Evolutionary conservation across 768 basidiomycete genomes (phyloP), one percentile per base, ranked within the genome.

Genomic region (Pulveroboletus sp.): DNA sequence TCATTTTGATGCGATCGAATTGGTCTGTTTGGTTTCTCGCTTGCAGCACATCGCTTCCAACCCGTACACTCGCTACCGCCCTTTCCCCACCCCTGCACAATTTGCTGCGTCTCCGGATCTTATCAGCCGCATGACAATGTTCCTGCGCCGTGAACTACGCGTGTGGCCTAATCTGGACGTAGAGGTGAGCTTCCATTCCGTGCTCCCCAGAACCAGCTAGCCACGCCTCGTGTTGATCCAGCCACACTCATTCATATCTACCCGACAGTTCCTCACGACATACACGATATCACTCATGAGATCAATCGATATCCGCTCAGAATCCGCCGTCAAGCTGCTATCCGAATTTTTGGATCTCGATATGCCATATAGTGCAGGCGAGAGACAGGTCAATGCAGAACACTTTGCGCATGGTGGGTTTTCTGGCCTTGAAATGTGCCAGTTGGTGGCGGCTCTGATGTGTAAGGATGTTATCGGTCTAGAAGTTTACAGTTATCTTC

Each of bases 1-100:
- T n/a, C n/a, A n/a, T 41, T 21, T 7, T 39, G 36, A 21, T 11
- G 15, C 24, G 15, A 28, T 40, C n/a, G n/a, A n/a, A n/a, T n/a
- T n/a, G n/a, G n/a, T n/a, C n/a, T n/a, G 38, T 39, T 50, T 24
- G 21, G 39, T 27, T 51, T 21, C 26, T 45, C 27, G 15, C 31
- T n/a, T 33, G 33, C 61, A 96, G 93, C 93, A 97, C 63, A 82
- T 96, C 44, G 93, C 90, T 4, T 92, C 90, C 28, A 97, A 96
- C 60, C 64, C 80, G 1, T 83, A 79, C 59, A 94, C 93, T 5
- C 82, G 86, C 44, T 95, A 89, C 66, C 82, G 83, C n/a, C 93
- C 93, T 17, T 90, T 81, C 56, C 93, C 93, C n/a, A 84, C 83
- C 0, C 91, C 93, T 1, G 69, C 84, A 4, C 90, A 92, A 60